A percentile compares a stretch with the other conserved stretches of the same genome.
phyloP scores from a whole-genome alignment of 148 eudicot species.

The Silene conica region DNA sequence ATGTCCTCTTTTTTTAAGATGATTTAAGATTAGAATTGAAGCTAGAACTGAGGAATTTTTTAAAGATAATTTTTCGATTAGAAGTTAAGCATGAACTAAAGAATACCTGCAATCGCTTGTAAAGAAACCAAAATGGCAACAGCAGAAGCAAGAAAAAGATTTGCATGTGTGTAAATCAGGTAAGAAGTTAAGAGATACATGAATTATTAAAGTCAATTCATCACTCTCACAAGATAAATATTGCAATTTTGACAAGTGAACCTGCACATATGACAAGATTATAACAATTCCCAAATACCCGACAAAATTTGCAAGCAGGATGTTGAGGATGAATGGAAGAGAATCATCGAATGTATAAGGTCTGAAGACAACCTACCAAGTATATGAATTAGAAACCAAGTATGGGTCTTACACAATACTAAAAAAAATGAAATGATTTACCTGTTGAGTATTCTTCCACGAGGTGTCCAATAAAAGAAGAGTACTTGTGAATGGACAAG shows the following conservation, averaged over 20 bases:
- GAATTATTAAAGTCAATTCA: background rate
- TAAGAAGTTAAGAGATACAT: background rate
- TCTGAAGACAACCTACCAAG: conserved; percentile 83
- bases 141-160: conserved; percentile 69
- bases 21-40: too few species aligned
- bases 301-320: conserved; percentile 89
- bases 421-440: conserved; percentile 21
- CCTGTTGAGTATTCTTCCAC: conserved; percentile 95
- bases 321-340: conserved; percentile 97
- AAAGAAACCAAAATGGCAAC: conserved; percentile 82
- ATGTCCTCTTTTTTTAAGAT: background rate
- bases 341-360: conserved; percentile 96
- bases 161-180: conserved; percentile 32
- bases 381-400: conserved; percentile 13
- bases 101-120: conserved; percentile 79
- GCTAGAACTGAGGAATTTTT: too few species aligned
- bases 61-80: too few species aligned
- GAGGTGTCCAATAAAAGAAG: conserved; percentile 87
- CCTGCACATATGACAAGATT: conserved; percentile 87
- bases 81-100: conserved; percentile 1
- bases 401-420: background rate
- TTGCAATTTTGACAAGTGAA: conserved; percentile 10
- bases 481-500: conserved; percentile 71
- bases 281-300: conserved; percentile 77
- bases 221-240: background rate